Evolutionary conservation across 1,284 basidiomycete genomes (phyloP), one percentile per base, ranked within the genome.

Genomic region (Lignosus rhinocerotis): DNA sequence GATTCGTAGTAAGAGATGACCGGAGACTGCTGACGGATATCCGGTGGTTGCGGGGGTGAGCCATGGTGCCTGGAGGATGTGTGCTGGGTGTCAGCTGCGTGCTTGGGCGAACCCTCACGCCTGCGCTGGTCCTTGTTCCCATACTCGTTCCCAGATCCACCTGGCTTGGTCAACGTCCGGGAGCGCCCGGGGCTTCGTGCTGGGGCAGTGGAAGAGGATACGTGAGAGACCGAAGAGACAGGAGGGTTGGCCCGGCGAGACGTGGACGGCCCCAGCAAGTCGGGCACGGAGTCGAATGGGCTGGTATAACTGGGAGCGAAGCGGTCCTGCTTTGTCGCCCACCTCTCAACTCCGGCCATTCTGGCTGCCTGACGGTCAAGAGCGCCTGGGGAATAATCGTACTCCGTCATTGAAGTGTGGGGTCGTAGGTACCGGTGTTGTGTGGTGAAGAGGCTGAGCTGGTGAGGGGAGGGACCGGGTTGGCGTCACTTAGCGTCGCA

Each of bases 331-430:
- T 66, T 60, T 53, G 46, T 55, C 38, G 79, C 76, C 80, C 80
- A 81, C 69, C 75, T 73, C 0, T 73, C 75, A 17, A 82, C 76
- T 51, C 78, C 73, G 53, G 68, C 55, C 68, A 78, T 78, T 44
- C 74, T 80, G 17, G 72, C 75, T 45, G 75, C 46, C 65, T 75
- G 76, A 12, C 74, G 74, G 59, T 81, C 78, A 66, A 75, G 73
- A 30, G 79, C 80, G 51, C 74, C 80, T 45, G 80, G 80, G 41
- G 81, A 83, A 70, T 78, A 82, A 73, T 82, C 81, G 76, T 82
- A 82, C 67, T 82, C 80, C 12, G 80, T 82, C 81, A 82, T 82
- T 14, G 49, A 42, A 17, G 41, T 30, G n/a, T 34, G 42, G 33
- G 36, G 67, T 55, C 31, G 17, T 7, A 21, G 41, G 45, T 43